A percentile compares a stretch with the other conserved stretches of the same genome.
phyloP scores from a whole-genome alignment of 2,329 filamentous ascomycete genomes.

The Ilyonectria robusta region DNA sequence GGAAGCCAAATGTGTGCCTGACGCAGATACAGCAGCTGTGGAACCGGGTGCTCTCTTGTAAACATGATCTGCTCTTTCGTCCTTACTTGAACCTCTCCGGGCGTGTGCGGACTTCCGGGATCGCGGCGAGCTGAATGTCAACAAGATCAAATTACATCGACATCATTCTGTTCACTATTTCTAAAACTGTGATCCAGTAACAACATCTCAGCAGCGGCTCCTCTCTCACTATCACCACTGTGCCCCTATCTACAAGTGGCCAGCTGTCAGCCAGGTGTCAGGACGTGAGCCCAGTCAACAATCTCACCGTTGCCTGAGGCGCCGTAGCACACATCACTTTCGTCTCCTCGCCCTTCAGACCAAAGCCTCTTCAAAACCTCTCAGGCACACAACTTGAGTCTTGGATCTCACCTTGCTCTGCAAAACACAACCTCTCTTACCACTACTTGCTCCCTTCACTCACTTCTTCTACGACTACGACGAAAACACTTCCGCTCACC shows the following conservation, averaged over 20 bases:
- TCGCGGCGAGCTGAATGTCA: neutral
- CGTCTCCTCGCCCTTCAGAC: neutral
- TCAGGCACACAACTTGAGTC: neutral
- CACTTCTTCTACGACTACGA: neutral
- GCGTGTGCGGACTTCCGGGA: too few species aligned
- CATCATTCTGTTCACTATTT: too few species aligned
- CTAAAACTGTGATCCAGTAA: neutral
- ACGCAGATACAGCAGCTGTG: too few species aligned
- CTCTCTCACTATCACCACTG: neutral
- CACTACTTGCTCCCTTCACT: neutral
- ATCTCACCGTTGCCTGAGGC: neutral
- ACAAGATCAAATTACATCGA: too few species aligned
- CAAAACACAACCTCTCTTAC: neutral
- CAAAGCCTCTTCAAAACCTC: neutral
- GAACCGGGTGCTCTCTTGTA: too few species aligned
- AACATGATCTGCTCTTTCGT: too few species aligned
- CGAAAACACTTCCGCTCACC: neutral
- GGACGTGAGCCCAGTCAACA: neutral
- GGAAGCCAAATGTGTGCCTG: too few species aligned
- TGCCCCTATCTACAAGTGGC: neutral
- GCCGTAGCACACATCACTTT: neutral
- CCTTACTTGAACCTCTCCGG: too few species aligned
- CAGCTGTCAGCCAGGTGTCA: slow-evolving; percentile 1
- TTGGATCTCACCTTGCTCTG: neutral
- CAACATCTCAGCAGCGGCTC: too few species aligned